Evolutionary conservation across 345 rosid species (phyloP).

Genomic region (Citrus unshiu): DNA sequence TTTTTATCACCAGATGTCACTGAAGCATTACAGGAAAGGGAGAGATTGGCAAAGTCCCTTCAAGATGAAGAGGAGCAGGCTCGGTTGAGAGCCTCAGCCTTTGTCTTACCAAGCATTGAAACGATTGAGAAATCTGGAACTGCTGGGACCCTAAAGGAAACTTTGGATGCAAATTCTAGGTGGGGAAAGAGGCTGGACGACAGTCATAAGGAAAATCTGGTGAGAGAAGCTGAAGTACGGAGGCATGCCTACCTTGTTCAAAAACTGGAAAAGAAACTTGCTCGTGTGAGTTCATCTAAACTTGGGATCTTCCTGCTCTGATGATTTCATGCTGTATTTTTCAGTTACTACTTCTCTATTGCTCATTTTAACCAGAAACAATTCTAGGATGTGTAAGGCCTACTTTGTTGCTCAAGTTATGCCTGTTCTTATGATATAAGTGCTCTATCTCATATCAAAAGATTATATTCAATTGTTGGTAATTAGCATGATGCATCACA

Average conservation of each 20-base stretch:
- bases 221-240: slow-evolving; percentile 61
- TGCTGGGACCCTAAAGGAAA: slow-evolving; percentile 87
- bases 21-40: slow-evolving; percentile 76
- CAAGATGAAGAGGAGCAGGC: slow-evolving; percentile 89
- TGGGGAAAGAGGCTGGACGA: slow-evolving; percentile 74
- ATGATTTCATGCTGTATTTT: neutral
- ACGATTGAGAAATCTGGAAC: slow-evolving; percentile 37
- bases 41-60: slow-evolving; percentile 56
- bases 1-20: slow-evolving; percentile 75
- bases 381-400: neutral
- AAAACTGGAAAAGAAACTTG: slow-evolving; percentile 74
- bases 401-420: neutral
- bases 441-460: neutral
- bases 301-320: slow-evolving; percentile 7
- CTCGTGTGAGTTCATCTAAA: slow-evolving; percentile 53
- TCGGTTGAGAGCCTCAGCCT: slow-evolving; percentile 64
- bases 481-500: neutral
- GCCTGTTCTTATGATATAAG: neutral
- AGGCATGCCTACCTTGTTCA: slow-evolving; percentile 60
- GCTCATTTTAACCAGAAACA: slow-evolving; percentile 3
- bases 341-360: neutral
- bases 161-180: slow-evolving; percentile 71
- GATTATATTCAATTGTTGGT: neutral
- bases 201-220: slow-evolving; percentile 45
- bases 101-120: slow-evolving; percentile 38